Evolutionary conservation across 1,139 yeast species (phyloP), one percentile per base, ranked within the genome.

Genomic region (Pichia sp.): DNA sequence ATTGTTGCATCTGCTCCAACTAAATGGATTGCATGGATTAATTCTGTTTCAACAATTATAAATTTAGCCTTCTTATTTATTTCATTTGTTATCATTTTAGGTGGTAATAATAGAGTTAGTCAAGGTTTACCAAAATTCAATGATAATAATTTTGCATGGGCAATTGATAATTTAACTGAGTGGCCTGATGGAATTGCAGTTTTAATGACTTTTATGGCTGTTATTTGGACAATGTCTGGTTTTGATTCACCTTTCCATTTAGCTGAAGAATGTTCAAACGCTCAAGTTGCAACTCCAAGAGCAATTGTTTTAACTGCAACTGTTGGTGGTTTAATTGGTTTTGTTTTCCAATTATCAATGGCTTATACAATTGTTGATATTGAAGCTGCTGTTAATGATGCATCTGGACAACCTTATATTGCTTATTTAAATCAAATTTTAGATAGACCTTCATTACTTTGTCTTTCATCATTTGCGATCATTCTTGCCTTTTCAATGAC

Each of bases 211-310:
- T 81, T 80, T 60, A 65, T 80, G 57, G 82, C 87, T 27, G 81
- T 76, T 42, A 78, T 81, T 56, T 82, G 89, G 89, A 78, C 84
- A 31, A 80, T 82, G 83, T 74, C 83, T 39, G 89, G 89, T 23
- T 82, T 78, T 56, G 90, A 82, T 59, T 76, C 85, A 23, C 85
- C 89, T 0, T 82, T 81, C 68, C 89, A 82, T 57, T 65, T 82
- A 45, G 73, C 86, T 20, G 92, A 82, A 61, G 87, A 82, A 58
- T 78, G 85, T 56, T 67, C 81, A 37, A 80, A 81, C 59, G 85
- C 87, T 9, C 63, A 60, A 46, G 32, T 56, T 20, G 67, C 84
- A 4, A 79, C 82, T 8, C 87, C 89, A 20, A 68, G 74, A 48
- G 87, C 87, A 30, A 80, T 82, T 53, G 78, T 79, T 16, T 62